Evolutionary conservation across 2,329 filamentous ascomycete genomes (phyloP), one percentile per base, ranked within the genome.

Genomic region (Venturia pyrina): DNA sequence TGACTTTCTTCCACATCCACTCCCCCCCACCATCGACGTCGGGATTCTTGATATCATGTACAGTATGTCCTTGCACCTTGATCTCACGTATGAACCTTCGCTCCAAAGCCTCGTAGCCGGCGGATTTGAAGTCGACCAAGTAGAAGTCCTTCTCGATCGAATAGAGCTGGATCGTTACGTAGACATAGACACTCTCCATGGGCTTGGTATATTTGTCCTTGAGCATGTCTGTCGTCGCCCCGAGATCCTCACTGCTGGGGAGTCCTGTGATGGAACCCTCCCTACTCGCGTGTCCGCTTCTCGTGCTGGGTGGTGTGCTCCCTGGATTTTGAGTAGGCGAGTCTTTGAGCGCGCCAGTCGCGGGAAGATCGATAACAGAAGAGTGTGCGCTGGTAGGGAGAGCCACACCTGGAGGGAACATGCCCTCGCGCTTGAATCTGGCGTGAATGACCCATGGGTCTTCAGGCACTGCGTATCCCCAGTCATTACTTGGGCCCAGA

Each of bases 81-180:
- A 70, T 70, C 21, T 70, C 71, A 17, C 66, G 65, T 17, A 67
- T 69, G 15, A 72, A 28, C 75, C 63, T 21, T 63, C 67, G 19
- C 70, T 88, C 86, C 62, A 93, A 88, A 65, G 95, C 91, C 79
- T 99, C 95, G 78, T 99, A 99, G 24, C 95, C 95, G 17, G 95
- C 93, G 75, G 93, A 98, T 75, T 97, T 98, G 82, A 99, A 99
- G 76, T 99, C 95, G 62, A 99, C 95, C 68, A 99, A 66, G 76
- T 92, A 97, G 68, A 93, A 92, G 64, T 89, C 88, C 64, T 86
- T 85, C 75, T 96, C 93, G 80, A 97, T 90, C 73, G 92, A 89
- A 77, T 97, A 97, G 63, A 97, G 88, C 75, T 97, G 95, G 69
- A 99, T 97, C 70, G 96, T 93, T 75, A 99, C 87, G 74, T 96